Conservation (phyloP, 768 basidiomycete genomes). For the Psilocybe sp. region DNA sequence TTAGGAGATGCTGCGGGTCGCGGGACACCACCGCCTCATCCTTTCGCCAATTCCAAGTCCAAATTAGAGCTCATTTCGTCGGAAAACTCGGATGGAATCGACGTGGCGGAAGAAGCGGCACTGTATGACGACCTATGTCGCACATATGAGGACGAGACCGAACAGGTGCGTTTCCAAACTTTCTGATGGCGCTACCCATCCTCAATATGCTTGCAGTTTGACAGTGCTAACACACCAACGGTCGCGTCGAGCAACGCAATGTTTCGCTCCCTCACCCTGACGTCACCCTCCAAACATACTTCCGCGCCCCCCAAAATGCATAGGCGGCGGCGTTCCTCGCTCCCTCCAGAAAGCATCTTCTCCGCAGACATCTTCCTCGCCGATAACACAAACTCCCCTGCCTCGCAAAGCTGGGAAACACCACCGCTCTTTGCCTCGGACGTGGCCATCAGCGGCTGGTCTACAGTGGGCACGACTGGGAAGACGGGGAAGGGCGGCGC, state of each 20-base stretch:
- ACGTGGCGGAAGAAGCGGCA: slow-evolving; percentile 65
- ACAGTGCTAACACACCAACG: not conserved
- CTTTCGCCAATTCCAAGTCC: slow-evolving; percentile 43
- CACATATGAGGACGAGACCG: slow-evolving; percentile 17
- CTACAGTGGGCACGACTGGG: slow-evolving; percentile 51
- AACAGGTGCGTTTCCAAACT: slow-evolving; percentile 15
- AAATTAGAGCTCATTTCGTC: slow-evolving; percentile 52
- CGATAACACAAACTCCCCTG: slow-evolving; percentile 44
- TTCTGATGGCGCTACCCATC: not conserved
- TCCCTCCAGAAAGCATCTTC: slow-evolving; percentile 46
- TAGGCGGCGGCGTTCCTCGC: slow-evolving; percentile 10
- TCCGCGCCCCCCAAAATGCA: not conserved
- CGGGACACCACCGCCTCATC: slow-evolving; percentile 22
- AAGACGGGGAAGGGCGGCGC: slow-evolving; percentile 27
- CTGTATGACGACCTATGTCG: slow-evolving; percentile 59
- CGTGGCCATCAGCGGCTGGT: slow-evolving; percentile 69
- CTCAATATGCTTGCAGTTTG: not conserved
- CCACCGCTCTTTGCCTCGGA: slow-evolving; percentile 59
- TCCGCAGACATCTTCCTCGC: slow-evolving; percentile 70
- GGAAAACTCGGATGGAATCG: slow-evolving; percentile 39
- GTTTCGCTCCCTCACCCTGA: too few relatives aligned
- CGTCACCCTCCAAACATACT: not conserved
- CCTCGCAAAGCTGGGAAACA: slow-evolving; percentile 15
- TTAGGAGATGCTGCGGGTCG: too few relatives aligned
- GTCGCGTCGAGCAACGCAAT: not conserved